Base-by-base conservation (phyloP, 2,329 filamentous ascomycete species). In the Calonectria pteridis region DNA sequence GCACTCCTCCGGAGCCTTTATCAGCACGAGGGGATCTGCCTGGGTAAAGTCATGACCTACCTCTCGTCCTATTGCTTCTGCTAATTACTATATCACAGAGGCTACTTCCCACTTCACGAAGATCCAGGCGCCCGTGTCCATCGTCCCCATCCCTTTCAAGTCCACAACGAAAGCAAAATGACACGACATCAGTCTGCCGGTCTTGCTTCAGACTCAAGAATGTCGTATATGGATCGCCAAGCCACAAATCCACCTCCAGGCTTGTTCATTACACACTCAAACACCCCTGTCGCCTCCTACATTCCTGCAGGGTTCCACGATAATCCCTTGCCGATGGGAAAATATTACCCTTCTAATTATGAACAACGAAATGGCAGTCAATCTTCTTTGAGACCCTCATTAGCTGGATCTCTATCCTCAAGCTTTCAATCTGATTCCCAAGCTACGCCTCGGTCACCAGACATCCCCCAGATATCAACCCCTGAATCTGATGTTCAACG, bases 341-440 rank as follows among this genome's bases (percentile, higher is more conserved):
- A 92, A 82, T 93, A 92, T 77, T 91, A 92, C 72, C 91, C 91
- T 0, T 88, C 89, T 31, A 92, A 92, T 82, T 92, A 91, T 77
- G 89, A 91, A 76, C 85, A 84, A 33, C 81, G 85, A 64, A 84
- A 82, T 64, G 76, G 74, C 26, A 75, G 76, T 10, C 75, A 80
- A 28, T 63, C 78, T 46, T 76, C 72, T n/a, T 51, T 76, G 6
- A 79, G 75, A 20, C 78, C 74, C n/a, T 73, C 75, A n/a, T 75
- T 80, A 33, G 77, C 82, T 6, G 76, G 81, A 50, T 72, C 79
- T 53, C 69, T 83, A 65, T 77, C 84, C n/a, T 79, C 82, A 66
- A 78, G 81, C 4, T 77, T 82, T 13, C 84, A 83, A 55, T 85
- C 85, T 13, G 84, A 86, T 64, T 76, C 83, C 6, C 84, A 84